A percentile compares a stretch with the other conserved stretches of the same genome.
Evolutionary conservation across 2,329 filamentous ascomycete genomes (phyloP).

Genomic region (Trichoderma simmonsii): DNA sequence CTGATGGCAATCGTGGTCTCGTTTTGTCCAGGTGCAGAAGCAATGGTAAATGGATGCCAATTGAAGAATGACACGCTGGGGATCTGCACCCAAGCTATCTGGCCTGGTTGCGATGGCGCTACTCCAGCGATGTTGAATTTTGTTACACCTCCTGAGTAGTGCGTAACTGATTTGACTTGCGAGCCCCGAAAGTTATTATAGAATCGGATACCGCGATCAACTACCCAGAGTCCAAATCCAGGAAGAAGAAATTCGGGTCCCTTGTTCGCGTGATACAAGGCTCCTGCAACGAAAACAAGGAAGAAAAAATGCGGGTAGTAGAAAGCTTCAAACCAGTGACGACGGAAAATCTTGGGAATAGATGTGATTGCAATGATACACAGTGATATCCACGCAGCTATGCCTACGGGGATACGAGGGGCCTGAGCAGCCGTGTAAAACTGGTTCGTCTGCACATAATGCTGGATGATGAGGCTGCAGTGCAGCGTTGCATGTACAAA

Average conservation of each 20-base stretch:
- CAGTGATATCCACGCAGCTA: conserved; percentile 24
- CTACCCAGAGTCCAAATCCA: not conserved
- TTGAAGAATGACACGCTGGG: conserved; percentile 24
- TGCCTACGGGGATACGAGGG: conserved; percentile 23
- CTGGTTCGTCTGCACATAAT: conserved; percentile 25
- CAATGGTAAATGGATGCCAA: conserved; percentile 29
- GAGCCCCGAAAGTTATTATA: conserved; percentile 3
- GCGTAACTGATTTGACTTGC: conserved; percentile 15
- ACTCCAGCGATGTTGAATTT: conserved; percentile 25
- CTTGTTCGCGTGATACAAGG: not conserved
- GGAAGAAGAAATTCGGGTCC: not conserved
- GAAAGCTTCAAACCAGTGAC: not conserved
- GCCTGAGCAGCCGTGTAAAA: conserved; percentile 19
- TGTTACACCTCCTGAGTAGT: conserved; percentile 23
- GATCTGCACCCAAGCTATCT: conserved; percentile 27
- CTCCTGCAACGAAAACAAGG: not conserved
- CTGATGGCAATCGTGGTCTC: not conserved
- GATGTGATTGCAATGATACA: conserved; percentile 24
- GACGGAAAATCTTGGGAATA: conserved; percentile 12
- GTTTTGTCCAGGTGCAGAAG: conserved; percentile 15
- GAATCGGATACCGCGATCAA: not conserved
- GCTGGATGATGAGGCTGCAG: conserved; percentile 23
- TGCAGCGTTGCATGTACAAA: conserved; percentile 25
- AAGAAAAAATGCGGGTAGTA: not conserved
- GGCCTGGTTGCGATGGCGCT: conserved; percentile 19